Evolutionary conservation across 805 yeast genomes (phyloP).

Genomic region (Yamadazyma insecticola): DNA sequence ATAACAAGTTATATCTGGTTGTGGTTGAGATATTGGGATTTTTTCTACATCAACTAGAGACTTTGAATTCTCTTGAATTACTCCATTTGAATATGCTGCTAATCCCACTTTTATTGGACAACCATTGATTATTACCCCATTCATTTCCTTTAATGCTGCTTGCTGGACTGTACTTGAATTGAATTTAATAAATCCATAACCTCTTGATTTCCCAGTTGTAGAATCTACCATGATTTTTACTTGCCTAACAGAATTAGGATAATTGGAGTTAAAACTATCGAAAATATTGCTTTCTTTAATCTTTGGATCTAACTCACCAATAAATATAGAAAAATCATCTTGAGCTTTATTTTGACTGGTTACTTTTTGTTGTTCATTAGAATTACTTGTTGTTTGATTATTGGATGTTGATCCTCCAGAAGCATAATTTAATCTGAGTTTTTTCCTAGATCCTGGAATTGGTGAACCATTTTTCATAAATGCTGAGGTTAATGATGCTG

Average conservation of each 20-base stretch:
- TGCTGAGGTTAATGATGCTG: conserved; percentile 61
- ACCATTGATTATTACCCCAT: conserved; percentile 66
- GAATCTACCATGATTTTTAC: conserved; percentile 79
- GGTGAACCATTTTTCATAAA: conserved; percentile 61
- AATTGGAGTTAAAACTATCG: conserved; percentile 63
- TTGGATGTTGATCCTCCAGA: conserved; percentile 33
- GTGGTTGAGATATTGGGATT: conserved; percentile 35
- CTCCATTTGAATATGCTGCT: conserved; percentile 3
- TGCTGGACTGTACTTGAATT: conserved; percentile 60
- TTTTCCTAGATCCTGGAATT: conserved; percentile 61
- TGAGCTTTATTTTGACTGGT: conserved; percentile 4
- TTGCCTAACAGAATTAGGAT: conserved; percentile 62
- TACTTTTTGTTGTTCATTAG: neutral
- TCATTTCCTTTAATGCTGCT: conserved; percentile 75
- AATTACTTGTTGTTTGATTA: conserved; percentile 5
- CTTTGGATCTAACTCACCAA: conserved; percentile 77
- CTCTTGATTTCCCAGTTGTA: conserved; percentile 64
- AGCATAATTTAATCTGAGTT: conserved; percentile 79
- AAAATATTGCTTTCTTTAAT: conserved; percentile 63
- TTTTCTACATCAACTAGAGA: conserved; percentile 4
- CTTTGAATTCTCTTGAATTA: neutral
- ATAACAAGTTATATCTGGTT: conserved; percentile 55
- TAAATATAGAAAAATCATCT: conserved; percentile 57
- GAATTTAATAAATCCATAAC: conserved; percentile 89
- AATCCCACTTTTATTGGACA: conserved; percentile 70